Percentiles rank a stretch among this genome's conserved stretches.
These are phyloP conservation scores for Cyberlindnera meyerae DNA, from an alignment of 805 yeast genomes.

Conservation along the genomic window DNA sequence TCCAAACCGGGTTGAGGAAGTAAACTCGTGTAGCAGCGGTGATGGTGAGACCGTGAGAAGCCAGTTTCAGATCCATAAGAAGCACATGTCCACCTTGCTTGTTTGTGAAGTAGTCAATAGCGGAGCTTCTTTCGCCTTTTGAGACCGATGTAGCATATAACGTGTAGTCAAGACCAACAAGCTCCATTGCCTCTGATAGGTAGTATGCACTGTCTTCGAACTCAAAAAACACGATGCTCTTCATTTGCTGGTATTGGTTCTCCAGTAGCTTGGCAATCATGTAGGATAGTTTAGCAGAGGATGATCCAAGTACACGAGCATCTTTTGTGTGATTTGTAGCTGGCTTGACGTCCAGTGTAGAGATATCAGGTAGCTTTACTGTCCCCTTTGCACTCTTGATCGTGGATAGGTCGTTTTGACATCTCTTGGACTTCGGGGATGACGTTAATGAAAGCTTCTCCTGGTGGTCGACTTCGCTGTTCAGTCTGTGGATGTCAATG, in stretches of 20 bases:
- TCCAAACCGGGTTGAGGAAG: constrained; percentile 72
- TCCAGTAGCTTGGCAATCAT: constrained; percentile 49
- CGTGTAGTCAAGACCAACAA: constrained; percentile 54
- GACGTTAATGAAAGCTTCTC: constrained; percentile 15
- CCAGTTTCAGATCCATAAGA: constrained; percentile 62
- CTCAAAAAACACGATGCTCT: constrained; percentile 63
- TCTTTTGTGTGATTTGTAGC: no score
- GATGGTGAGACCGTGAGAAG: constrained; percentile 67
- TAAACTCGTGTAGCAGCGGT: constrained; percentile 65
- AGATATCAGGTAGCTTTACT: constrained; percentile 5
- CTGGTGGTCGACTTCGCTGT: constrained; percentile 21
- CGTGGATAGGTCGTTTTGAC: constrained; percentile 9
- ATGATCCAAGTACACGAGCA: constrained; percentile 49
- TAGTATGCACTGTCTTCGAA: constrained; percentile 69
- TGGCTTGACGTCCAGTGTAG: no score
- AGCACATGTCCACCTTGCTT: constrained; percentile 45
- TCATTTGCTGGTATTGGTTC: constrained; percentile 41
- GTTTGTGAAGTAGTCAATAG: constrained; percentile 45
- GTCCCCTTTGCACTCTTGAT: constrained; percentile 11
- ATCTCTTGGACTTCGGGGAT: constrained; percentile 11
- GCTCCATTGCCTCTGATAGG: constrained; percentile 57
- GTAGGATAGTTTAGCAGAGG: constrained; percentile 61
- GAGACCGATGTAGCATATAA: constrained; percentile 60
- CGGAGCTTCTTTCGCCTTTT: constrained; percentile 44
- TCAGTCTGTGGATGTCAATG: constrained; percentile 26